Base-by-base conservation (phyloP, 768 basidiomycete species). In the Suillus subaureus region DNA sequence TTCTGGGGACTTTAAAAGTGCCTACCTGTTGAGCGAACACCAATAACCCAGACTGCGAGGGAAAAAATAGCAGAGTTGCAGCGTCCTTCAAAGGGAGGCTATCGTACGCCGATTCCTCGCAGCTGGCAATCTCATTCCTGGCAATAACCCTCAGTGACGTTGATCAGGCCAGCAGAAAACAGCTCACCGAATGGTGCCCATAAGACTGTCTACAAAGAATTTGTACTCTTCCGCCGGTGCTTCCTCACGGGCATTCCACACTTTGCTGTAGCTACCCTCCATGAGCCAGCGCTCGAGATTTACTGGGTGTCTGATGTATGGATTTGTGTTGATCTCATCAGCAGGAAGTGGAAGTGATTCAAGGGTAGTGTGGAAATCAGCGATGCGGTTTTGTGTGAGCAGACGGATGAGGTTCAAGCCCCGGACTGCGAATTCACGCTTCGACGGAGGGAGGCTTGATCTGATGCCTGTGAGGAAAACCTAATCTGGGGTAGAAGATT, bases 201-300 rank as follows among this genome's bases (percentile, higher is more conserved):
- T 94, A 72, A 97, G 81, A 70, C 92, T 92, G 73, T 96, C 93
- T 12, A 97, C 88, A 71, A 98, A 94, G 81, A 93, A 93, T 70
- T 91, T 93, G 82, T 97, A 97, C 75, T 99, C 97, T 68, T 95
- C 93, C 43, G 92, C 87, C 1, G 96, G 95, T 2, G 96, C 93
- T 71, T 95, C 90, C 69, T 93, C 93, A 69, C 96, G 87, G 43
- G 96, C 96, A 72, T 92, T 89, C 93, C 96, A 99, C 13, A 98
- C 97, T 76, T 97, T 97, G 79, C 93, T 94, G 77, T 99, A 99
- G 72, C 92, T 92, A 45, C 97, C 97, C 77, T 99, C 97, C 97
- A 99, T 99, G 54, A 99, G 85, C 93, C 96, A 98, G 60, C 92
- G 85, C 77, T 99, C 97, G 67, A 96, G 87, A 75, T 96, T 93